A percentile compares a stretch with the other conserved stretches of the same genome.
Evolutionary conservation across 192 early-diverging fungal genomes (phyloP).

Genomic region (Backusella tuberculispora): DNA sequence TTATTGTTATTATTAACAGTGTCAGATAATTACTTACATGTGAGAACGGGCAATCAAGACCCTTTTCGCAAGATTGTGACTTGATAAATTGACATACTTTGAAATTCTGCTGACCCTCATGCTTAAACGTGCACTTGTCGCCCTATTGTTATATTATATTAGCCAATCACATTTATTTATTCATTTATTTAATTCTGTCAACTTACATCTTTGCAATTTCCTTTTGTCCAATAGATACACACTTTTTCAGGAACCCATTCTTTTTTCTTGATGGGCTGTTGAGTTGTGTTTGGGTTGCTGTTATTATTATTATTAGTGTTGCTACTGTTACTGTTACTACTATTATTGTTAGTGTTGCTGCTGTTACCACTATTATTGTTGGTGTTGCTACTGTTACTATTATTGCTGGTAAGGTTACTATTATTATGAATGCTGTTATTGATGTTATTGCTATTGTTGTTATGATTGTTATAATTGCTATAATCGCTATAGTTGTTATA

Average conservation of each 20-base stretch:
- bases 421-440: no score
- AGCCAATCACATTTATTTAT: not conserved
- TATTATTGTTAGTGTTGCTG: not conserved
- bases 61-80: constrained; percentile 28
- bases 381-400: not conserved
- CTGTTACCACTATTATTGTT: not conserved
- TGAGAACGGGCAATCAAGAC: constrained; percentile 21
- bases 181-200: not conserved
- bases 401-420: no score
- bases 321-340: not conserved
- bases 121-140: constrained; percentile 23
- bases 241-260: not conserved
- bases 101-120: not conserved
- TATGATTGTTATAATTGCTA: no score
- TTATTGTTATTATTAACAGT: not conserved
- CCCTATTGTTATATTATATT: constrained; percentile 16
- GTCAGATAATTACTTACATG: constrained; percentile 28
- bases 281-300: not conserved
- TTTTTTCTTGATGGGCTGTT: not conserved
- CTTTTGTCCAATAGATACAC: not conserved
- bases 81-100: constrained; percentile 31
- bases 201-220: constrained; percentile 21
- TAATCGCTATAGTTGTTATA: no score
- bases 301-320: not conserved
- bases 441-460: no score